Percentiles rank a stretch among this genome's conserved stretches.
These are phyloP conservation scores for Pelargonium citronellum DNA, from an alignment of 441 rosid species.

Conservation along the genomic window DNA sequence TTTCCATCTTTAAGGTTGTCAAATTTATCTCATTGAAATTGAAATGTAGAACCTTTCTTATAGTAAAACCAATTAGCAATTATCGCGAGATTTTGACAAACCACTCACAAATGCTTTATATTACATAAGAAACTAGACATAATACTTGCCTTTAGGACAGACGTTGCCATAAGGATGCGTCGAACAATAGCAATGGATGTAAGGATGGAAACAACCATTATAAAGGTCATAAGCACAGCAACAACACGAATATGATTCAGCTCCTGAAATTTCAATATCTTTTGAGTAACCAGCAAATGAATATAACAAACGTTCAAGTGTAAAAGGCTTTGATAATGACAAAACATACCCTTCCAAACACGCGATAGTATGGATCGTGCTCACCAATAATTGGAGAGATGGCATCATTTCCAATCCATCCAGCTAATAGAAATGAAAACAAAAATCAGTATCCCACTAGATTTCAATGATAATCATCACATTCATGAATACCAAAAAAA, in stretches of 20 bases:
- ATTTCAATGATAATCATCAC: conserved; percentile 7
- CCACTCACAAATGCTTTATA: too few relatives aligned
- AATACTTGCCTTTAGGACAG: conserved; percentile 79
- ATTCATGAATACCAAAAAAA: conserved; percentile 4
- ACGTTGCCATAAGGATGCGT: conserved; percentile 92
- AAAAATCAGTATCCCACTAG: conserved; percentile 17
- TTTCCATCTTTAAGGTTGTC: too few relatives aligned
- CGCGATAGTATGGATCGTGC: conserved; percentile 43
- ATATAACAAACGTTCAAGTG: too few relatives aligned
- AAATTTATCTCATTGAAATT: too few relatives aligned
- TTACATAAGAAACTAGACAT: conserved; percentile 9
- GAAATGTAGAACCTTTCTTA: too few relatives aligned
- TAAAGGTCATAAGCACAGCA: background rate
- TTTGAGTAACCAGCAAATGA: background rate
- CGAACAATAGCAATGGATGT: conserved; percentile 54
- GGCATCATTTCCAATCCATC: conserved; percentile 80
- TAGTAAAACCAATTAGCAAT: too few relatives aligned
- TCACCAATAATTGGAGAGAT: conserved; percentile 69
- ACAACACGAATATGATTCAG: background rate
- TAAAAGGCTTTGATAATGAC: background rate
- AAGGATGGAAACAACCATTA: background rate
- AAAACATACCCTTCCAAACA: background rate
- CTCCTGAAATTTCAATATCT: background rate
- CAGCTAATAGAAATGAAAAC: conserved; percentile 37
- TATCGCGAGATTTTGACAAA: too few relatives aligned